Conservation (phyloP, 192 early-diverging fungal species). For the Coemansia sp. region DNA sequence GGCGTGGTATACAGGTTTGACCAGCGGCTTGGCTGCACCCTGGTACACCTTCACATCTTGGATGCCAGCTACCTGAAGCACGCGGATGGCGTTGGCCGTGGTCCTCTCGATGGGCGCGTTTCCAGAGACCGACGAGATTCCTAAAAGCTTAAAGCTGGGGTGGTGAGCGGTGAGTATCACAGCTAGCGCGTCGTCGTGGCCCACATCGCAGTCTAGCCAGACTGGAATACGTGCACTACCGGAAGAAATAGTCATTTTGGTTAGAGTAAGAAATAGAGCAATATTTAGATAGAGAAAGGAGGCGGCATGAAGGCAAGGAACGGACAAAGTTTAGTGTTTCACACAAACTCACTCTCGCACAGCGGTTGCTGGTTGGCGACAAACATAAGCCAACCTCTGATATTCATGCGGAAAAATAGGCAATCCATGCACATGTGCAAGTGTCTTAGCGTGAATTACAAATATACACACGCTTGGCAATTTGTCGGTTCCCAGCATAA, state of each 20-base stretch:
- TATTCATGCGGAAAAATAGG: not conserved
- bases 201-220: constrained; percentile 47
- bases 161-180: constrained; percentile 36
- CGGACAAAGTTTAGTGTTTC: not conserved
- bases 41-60: constrained; percentile 27
- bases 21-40: constrained; percentile 33
- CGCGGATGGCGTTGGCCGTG: constrained; percentile 26
- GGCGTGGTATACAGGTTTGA: constrained; percentile 14
- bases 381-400: not conserved
- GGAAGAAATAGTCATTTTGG: not conserved
- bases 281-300: not conserved
- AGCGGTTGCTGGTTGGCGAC: not conserved
- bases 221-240: constrained; percentile 13
- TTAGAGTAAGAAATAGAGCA: not conserved
- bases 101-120: constrained; percentile 24
- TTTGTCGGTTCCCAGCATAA: not conserved
- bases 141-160: constrained; percentile 27
- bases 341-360: not conserved
- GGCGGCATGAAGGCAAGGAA: not conserved
- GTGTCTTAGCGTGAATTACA: too few relatives aligned
- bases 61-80: constrained; percentile 32
- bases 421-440: not conserved
- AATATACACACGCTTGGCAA: not conserved
- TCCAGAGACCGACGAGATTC: constrained; percentile 32
- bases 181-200: constrained; percentile 43